Base-by-base conservation (phyloP, 1,284 basidiomycete genomes). In the Flammula alnicola region DNA sequence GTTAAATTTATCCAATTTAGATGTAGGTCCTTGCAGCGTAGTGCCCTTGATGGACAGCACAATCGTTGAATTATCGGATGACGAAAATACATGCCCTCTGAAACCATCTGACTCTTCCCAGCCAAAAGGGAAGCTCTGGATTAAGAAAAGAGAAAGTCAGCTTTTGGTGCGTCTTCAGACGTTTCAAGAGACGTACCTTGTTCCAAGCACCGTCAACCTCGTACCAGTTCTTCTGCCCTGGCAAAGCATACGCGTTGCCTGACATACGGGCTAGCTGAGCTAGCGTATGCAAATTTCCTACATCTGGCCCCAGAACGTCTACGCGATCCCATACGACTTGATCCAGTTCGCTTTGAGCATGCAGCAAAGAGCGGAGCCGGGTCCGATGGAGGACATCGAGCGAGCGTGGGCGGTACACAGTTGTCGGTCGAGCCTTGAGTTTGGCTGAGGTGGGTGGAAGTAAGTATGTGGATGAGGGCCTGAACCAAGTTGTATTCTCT, bases 41-140 rank as follows among this genome's bases (percentile, higher is more conserved):
- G 95, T 98, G 30, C 96, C 95, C 68, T 98, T 98, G 70, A 98
- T 83, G 7, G 93, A 84, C 29, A 98, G 77, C 14, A 97, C 79
- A 23, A 98, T 88, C 0, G 91, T 96, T 9, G 84, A 85, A 62
- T 96, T 94, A 65, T 91, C 89, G 2, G 79, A 73, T 16, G 81
- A 88, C 20, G 81, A 86, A 60, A 93, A 94, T 26, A 98, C 73
- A 62, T 98, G 94, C 0, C 96, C 96, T 35, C 53, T 47, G 31
- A 55, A 55, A 7, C 53, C 53, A 26, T 55, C 53, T 10, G 45
- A 95, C 0, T 86, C 81, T 57, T 90, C 84, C 94, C 94, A 98
- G 3, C 95, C 95, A 57, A 95, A 87, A 0, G 91, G 90, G 33
- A 78, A 74, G 23, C 80, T 81, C 86, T 88, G 25, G 6, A 1